Base-by-base conservation (phyloP, 2,329 filamentous ascomycete species). In the Leptographium galeiforme region DNA sequence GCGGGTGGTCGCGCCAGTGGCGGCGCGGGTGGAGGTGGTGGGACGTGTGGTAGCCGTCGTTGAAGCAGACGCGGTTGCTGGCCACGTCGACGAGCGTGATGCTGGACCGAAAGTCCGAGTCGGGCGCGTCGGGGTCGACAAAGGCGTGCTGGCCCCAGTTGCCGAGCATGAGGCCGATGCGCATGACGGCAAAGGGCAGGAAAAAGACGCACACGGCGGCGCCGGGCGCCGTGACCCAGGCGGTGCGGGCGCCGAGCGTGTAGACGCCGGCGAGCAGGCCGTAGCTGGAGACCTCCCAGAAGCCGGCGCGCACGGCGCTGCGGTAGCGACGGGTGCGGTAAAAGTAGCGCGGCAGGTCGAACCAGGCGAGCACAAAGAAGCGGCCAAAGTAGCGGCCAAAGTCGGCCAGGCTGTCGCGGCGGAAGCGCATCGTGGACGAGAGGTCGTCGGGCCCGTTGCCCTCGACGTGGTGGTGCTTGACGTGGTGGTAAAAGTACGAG, bases 71-170 rank as follows among this genome's bases (percentile, higher is more conserved):
- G 39, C 87, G 83, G 66, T 90, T 90, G 67, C 82, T 87, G 8
- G 83, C 74, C 8, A 90, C 85, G 61, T 91, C 87, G 53, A 91
- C 82, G 30, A 91, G 64, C 0, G 87, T 90, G 58, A 90, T 86
- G 64, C 85, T 89, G 0, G 84, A 88, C 39, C 85, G 75, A 61
- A 82, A 90, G 63, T 91, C 86, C 0, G 85, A 89, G 61, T 87
- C 78, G 0, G 87, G 87, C 59, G 88, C 82, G 13, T 79, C 70
- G 19, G 82, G 78, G 61, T 91, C 86, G 8, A 91, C 85, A 58
- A 91, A 82, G 1, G 86, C 86, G 64, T 91, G 87, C 64, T 91
- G 87, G 4, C 85, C 87, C 85, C 85, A 91, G 63, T 91, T 91
- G 1, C 87, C 87, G 8, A 87, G 74, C 87, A 90, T 91, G 57